Evolutionary conservation across 371 early-diverging fungal genomes (phyloP).

Genomic region (Homolaphlyctis polyrhiza): DNA sequence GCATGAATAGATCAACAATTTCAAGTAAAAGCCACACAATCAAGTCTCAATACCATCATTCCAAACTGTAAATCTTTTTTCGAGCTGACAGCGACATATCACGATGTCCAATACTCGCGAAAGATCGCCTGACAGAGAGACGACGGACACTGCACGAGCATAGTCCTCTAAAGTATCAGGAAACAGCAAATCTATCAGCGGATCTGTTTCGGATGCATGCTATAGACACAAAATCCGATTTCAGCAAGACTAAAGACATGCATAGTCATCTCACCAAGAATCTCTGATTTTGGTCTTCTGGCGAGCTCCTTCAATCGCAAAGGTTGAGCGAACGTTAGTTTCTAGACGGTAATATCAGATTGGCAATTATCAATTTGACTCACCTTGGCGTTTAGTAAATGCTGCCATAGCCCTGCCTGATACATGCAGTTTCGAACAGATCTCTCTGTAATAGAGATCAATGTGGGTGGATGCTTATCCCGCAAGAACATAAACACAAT

Average conservation of each 20-base stretch:
- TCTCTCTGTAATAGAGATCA: conserved; percentile 30
- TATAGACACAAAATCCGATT: background rate
- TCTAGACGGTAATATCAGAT: conserved; percentile 6
- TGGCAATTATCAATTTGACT: no score
- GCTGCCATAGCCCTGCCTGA: conserved; percentile 61
- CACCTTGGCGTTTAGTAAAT: conserved; percentile 39
- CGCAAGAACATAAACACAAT: conserved; percentile 43
- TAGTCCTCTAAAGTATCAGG: conserved; percentile 26
- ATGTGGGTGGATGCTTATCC: conserved; percentile 5
- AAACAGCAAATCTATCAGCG: background rate
- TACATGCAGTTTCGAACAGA: conserved; percentile 66
- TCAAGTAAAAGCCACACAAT: background rate
- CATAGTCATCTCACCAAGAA: background rate
- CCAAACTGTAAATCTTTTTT: background rate
- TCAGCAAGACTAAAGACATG: no score
- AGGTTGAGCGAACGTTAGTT: background rate
- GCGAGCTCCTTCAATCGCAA: background rate
- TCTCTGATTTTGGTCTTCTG: background rate
- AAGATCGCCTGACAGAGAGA: conserved; percentile 27
- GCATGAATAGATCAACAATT: background rate
- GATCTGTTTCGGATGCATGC: background rate
- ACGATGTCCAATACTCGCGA: conserved; percentile 32
- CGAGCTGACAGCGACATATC: background rate
- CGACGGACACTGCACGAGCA: conserved; percentile 29
- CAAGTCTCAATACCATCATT: background rate